Conservation (phyloP, 1,284 basidiomycete species). For the Ganoderma boninense region DNA sequence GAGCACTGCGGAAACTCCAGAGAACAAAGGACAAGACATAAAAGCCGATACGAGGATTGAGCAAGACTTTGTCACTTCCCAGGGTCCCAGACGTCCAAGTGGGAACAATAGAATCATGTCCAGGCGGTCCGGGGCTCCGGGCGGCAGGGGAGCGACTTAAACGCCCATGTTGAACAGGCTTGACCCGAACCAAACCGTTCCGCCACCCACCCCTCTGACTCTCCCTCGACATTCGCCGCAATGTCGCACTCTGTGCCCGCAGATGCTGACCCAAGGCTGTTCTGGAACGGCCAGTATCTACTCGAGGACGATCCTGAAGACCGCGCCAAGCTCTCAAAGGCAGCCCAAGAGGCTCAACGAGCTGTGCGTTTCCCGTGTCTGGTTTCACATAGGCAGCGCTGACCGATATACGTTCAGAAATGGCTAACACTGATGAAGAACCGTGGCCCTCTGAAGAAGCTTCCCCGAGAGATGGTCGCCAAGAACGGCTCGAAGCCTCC, state of each 20-base stretch:
- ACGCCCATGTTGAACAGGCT: no score
- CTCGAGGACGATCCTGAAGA: not conserved
- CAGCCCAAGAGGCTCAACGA: not conserved
- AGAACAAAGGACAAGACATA: no score
- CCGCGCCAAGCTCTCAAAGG: not conserved
- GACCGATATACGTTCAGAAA: not conserved
- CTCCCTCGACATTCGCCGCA: no score
- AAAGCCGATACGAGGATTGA: no score
- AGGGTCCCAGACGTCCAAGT: no score
- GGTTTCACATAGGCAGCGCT: not conserved
- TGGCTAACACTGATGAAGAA: not conserved
- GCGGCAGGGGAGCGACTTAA: no score
- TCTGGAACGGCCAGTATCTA: conserved; percentile 1
- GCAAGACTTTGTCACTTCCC: no score
- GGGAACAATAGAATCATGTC: no score
- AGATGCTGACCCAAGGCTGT: not conserved
- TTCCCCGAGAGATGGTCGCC: not conserved
- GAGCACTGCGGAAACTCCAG: no score
- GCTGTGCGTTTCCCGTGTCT: not conserved
- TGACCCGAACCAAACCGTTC: no score
- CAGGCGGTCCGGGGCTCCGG: no score
- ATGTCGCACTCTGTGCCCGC: not conserved
- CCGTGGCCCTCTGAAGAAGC: not conserved
- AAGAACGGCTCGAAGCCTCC: not conserved
- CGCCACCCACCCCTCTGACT: no score